Conservation (phyloP, 2,329 filamentous ascomycete species). For the Hypoxylon sp. region DNA sequence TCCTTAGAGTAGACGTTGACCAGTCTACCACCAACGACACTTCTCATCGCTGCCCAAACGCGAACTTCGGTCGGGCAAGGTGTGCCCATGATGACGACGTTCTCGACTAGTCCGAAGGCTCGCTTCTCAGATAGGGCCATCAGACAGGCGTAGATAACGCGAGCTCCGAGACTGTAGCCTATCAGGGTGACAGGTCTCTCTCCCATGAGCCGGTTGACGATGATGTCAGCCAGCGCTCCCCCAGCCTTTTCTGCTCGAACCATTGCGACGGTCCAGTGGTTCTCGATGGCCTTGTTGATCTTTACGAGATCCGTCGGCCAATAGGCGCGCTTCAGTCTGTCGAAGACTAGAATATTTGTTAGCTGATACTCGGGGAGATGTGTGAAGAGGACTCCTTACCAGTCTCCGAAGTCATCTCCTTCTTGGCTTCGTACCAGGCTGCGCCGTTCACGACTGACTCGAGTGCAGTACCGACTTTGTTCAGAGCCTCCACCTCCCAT, state of each 20-base stretch:
- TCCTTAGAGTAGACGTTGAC: slow-evolving; percentile 91
- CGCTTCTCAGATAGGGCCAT: slow-evolving; percentile 79
- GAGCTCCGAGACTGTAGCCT: slow-evolving; percentile 84
- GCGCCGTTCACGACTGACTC: slow-evolving; percentile 81
- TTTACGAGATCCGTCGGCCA: slow-evolving; percentile 75
- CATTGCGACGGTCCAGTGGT: slow-evolving; percentile 83
- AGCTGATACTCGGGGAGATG: slow-evolving; percentile 30
- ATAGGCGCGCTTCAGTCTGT: slow-evolving; percentile 67
- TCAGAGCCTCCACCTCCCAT: slow-evolving; percentile 83
- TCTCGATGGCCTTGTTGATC: slow-evolving; percentile 81
- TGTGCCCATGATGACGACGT: slow-evolving; percentile 84
- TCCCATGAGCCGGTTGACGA: slow-evolving; percentile 85
- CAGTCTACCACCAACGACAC: slow-evolving; percentile 84
- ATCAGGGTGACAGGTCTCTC: slow-evolving; percentile 84
- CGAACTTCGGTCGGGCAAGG: slow-evolving; percentile 79
- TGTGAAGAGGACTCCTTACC: slow-evolving; percentile 55
- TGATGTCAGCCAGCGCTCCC: slow-evolving; percentile 79
- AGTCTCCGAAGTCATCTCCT: slow-evolving; percentile 60
- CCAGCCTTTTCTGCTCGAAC: slow-evolving; percentile 79
- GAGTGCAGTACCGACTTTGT: slow-evolving; percentile 82
- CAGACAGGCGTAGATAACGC: slow-evolving; percentile 86
- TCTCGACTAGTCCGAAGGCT: slow-evolving; percentile 87
- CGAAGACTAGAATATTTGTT: slow-evolving; percentile 59
- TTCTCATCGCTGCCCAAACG: slow-evolving; percentile 82
- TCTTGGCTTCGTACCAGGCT: slow-evolving; percentile 80